Percentiles rank a stretch among this genome's conserved stretches.
phyloP scores from a whole-genome alignment of 2,329 filamentous ascomycete species.

The Albifimbria verrucaria region DNA sequence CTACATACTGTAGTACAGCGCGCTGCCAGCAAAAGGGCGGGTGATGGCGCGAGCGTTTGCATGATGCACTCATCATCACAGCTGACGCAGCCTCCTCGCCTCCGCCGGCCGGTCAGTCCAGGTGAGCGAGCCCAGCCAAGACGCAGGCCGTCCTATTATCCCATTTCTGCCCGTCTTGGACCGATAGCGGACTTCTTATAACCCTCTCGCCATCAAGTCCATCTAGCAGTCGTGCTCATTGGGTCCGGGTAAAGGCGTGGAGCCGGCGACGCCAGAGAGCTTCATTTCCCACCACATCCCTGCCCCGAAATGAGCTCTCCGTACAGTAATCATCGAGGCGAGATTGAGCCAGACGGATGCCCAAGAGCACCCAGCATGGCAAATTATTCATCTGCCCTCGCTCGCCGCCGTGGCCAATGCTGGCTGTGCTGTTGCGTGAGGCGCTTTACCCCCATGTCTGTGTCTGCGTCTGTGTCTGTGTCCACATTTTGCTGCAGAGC shows the following conservation, averaged over 20 bases:
- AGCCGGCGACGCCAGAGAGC: not conserved
- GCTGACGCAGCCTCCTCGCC: too few relatives aligned
- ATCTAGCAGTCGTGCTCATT: not conserved
- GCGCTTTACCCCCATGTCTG: too few relatives aligned
- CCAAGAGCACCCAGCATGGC: too few relatives aligned
- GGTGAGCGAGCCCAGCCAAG: too few relatives aligned
- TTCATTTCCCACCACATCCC: not conserved
- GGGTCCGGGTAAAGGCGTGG: not conserved
- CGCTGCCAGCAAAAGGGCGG: too few relatives aligned
- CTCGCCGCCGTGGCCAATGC: not conserved
- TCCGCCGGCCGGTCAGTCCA: too few relatives aligned
- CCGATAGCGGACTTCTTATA: not conserved
- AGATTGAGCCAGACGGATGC: not conserved
- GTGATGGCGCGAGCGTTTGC: too few relatives aligned
- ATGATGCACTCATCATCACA: too few relatives aligned
- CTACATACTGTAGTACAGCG: too few relatives aligned
- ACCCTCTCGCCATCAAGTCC: not conserved
- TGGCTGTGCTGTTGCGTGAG: too few relatives aligned
- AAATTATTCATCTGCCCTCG: not conserved
- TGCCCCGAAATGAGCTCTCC: not conserved
- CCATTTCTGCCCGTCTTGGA: not conserved
- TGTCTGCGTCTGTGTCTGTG: too few relatives aligned
- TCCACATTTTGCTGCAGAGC: too few relatives aligned
- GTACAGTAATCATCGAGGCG: not conserved
- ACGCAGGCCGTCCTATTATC: not conserved